These are phyloP conservation scores for Medicago lupulina DNA, from an alignment of 306 rosid species.

Conservation along the genomic window DNA sequence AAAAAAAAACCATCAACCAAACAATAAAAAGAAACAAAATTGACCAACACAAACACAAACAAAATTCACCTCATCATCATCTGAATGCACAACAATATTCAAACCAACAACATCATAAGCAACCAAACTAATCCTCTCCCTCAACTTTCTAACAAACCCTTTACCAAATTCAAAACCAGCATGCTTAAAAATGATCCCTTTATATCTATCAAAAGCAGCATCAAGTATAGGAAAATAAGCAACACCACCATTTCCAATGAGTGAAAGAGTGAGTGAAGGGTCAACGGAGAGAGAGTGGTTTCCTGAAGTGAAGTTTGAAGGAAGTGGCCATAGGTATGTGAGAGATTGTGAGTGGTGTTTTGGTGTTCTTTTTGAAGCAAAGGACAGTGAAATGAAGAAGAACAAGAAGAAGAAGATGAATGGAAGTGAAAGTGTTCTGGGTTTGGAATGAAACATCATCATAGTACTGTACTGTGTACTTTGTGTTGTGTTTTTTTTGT, in stretches of 20 bases:
- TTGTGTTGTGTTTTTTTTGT: neutral
- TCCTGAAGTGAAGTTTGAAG: constrained; percentile 68
- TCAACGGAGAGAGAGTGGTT: constrained; percentile 67
- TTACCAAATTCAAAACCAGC: constrained; percentile 30
- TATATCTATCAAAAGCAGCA: constrained; percentile 79
- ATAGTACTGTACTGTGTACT: neutral
- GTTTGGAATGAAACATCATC: constrained; percentile 22
- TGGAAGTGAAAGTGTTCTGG: constrained; percentile 28
- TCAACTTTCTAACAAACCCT: constrained; percentile 44
- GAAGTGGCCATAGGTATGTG: constrained; percentile 88
- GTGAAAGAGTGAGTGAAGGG: constrained; percentile 63
- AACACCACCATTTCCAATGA: constrained; percentile 57
- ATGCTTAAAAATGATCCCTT: constrained; percentile 69
- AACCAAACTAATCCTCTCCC: constrained; percentile 39
- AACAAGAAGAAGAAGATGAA: constrained; percentile 35
- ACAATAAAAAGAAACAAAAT: neutral
- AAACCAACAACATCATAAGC: constrained; percentile 56
- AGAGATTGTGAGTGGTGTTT: constrained; percentile 36
- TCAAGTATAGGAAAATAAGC: constrained; percentile 48
- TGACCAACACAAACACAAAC: neutral
- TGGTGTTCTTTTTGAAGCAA: neutral
- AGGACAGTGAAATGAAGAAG: constrained; percentile 43
- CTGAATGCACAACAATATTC: constrained; percentile 62
- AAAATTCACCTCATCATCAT: constrained; percentile 61
- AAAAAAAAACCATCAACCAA: neutral